A percentile compares a stretch with the other conserved stretches of the same genome.
Conservation (phyloP, 2,329 filamentous ascomycete genomes). For the Botrytis deweyae region DNA sequence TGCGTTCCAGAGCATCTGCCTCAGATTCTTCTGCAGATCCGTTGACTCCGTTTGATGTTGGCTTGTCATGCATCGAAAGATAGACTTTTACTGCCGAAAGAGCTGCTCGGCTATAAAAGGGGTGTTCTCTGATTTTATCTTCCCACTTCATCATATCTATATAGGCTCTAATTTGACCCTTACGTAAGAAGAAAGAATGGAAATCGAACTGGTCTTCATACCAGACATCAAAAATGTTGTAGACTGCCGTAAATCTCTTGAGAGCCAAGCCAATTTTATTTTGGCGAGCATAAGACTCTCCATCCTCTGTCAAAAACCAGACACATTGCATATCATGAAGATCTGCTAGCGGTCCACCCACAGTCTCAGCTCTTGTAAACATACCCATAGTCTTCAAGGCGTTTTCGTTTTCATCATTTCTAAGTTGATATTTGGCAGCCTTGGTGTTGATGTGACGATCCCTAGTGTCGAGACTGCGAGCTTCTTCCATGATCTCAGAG, state of each 20-base stretch:
- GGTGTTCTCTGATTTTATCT: constrained; percentile 85
- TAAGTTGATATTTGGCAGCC: constrained; percentile 91
- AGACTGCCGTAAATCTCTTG: constrained; percentile 86
- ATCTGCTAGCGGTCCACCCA: constrained; percentile 84
- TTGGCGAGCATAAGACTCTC: constrained; percentile 80
- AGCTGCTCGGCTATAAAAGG: constrained; percentile 85
- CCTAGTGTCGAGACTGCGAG: constrained; percentile 79
- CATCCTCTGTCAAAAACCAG: constrained; percentile 96
- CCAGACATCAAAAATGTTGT: constrained; percentile 95
- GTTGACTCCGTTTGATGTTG: constrained; percentile 63
- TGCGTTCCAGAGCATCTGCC: constrained; percentile 67
- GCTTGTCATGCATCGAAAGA: constrained; percentile 73
- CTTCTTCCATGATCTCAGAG: constrained; percentile 82
- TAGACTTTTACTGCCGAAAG: constrained; percentile 80
- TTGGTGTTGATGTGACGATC: constrained; percentile 99
- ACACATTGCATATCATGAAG: constrained; percentile 98
- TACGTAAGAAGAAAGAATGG: constrained; percentile 94
- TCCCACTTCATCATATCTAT: constrained; percentile 97
- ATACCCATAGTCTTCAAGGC: constrained; percentile 86
- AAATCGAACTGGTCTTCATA: constrained; percentile 99
- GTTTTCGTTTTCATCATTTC: constrained; percentile 85
- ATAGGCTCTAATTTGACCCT: constrained; percentile 93
- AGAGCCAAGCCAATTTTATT: constrained; percentile 81
- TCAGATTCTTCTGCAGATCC: constrained; percentile 48
- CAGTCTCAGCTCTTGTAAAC: constrained; percentile 88